phyloP scores from a whole-genome alignment of 2,329 filamentous ascomycete genomes.

The Fusarium fujikuroi region DNA sequence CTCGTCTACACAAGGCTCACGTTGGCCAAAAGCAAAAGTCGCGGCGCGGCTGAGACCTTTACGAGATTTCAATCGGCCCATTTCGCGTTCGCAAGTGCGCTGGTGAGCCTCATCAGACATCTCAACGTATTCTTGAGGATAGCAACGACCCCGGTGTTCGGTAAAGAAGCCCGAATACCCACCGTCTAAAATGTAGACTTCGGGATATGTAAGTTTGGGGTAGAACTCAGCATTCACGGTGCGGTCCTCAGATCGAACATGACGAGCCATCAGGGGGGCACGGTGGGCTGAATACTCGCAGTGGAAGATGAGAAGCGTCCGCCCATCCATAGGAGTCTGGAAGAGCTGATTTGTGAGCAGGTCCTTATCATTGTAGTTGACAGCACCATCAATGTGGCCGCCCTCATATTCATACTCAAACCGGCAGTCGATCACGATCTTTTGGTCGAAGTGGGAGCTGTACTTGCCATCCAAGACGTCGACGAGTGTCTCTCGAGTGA shows the following conservation, averaged over 20 bases:
- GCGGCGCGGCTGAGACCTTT: slow-evolving; percentile 87
- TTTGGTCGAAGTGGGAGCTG: slow-evolving; percentile 78
- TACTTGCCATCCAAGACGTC: slow-evolving; percentile 90
- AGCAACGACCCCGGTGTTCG: slow-evolving; percentile 82
- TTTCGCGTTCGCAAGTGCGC: slow-evolving; percentile 91
- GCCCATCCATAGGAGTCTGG: slow-evolving; percentile 70
- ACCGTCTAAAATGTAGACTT: slow-evolving; percentile 96
- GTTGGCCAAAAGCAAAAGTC: slow-evolving; percentile 94
- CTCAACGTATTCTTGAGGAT: slow-evolving; percentile 94
- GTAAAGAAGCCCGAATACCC: slow-evolving; percentile 95
- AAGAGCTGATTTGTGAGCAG: slow-evolving; percentile 84
- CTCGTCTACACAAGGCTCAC: slow-evolving; percentile 64
- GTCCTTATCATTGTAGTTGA: slow-evolving; percentile 99
- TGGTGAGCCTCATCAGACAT: slow-evolving; percentile 95
- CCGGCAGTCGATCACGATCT: slow-evolving; percentile 92
- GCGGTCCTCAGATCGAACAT: slow-evolving; percentile 89
- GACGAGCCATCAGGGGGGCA: slow-evolving; percentile 94
- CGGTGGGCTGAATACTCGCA: slow-evolving; percentile 99
- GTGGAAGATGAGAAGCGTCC: slow-evolving; percentile 89
- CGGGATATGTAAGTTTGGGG: slow-evolving; percentile 90
- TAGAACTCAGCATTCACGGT: slow-evolving; percentile 86
- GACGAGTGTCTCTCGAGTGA: slow-evolving; percentile 82
- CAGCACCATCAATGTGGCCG: slow-evolving; percentile 90
- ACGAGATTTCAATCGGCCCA: slow-evolving; percentile 91
- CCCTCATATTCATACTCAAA: slow-evolving; percentile 99